Evolutionary conservation across 768 basidiomycete genomes (phyloP), one percentile per base, ranked within the genome.

Genomic region (Russula sp.): DNA sequence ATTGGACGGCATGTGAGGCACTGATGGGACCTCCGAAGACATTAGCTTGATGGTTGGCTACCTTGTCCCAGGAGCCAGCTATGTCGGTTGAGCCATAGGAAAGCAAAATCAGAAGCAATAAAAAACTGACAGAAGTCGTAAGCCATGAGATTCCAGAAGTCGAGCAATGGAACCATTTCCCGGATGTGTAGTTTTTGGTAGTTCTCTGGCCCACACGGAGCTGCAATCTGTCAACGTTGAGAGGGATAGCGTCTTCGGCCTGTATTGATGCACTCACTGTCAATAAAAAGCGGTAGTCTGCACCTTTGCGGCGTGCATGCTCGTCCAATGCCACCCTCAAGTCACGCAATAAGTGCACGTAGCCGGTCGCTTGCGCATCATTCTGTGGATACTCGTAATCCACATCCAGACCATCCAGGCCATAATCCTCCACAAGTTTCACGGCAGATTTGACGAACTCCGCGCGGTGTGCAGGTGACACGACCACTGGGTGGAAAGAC

Each of bases 121-220:
- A 48, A 45, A 59, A 22, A 73, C 80, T 58, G 66, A 87, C 88
- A 82, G 68, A 87, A 92, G 71, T 92, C 90, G 66, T 93, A 92
- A 1, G 88, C 85, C 97, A 99, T 99, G 72, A 99, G 75, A 71
- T 99, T 98, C 95, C 94, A 98, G 72, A 98, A 94, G 69, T 93
- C 90, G 25, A 99, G 84, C 60, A 81, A 86, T 61, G 78, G 78
- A 71, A 94, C 87, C 95, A 99, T 98, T 63, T 90, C 90, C 25
- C 73, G 75, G 49, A 93, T 78, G 61, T 84, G 79, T 7, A 98
- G 77, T 66, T 87, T 90, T 71, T 85, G 76, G 74, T 93, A 94
- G 67, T 97, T 85, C 65, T 88, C 81, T 2, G 87, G 82, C 35
- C 97, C 97, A 73, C 93, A 96, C 2, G 97, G 95, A 1, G 96